Conservation (phyloP, 805 yeast genomes). For the Sugiyamaella lignohabitans region DNA sequence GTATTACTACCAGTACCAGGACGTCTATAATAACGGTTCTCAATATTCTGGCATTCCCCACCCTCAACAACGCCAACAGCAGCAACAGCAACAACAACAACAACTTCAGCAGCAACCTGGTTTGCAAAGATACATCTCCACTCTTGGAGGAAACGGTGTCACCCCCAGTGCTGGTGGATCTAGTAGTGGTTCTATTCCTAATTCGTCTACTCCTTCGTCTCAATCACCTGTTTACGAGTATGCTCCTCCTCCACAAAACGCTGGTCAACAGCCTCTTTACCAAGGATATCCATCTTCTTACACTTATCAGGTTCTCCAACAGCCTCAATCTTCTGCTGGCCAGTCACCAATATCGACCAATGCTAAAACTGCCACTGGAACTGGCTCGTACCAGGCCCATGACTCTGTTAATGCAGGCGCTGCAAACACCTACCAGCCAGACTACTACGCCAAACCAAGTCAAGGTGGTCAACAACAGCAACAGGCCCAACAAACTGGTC, state of each 20-base stretch:
- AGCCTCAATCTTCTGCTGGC: not conserved
- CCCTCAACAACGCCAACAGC: not conserved
- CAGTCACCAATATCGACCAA: too few relatives aligned
- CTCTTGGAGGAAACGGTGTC: too few relatives aligned
- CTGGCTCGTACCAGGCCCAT: not conserved
- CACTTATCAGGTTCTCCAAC: not conserved
- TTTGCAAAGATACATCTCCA: not conserved
- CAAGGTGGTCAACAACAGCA: not conserved
- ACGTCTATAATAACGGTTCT: not conserved
- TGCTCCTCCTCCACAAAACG: not conserved
- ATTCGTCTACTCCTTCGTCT: not conserved
- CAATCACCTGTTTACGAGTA: not conserved
- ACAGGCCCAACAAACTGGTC: not conserved
- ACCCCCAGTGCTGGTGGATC: too few relatives aligned
- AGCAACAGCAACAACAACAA: not conserved
- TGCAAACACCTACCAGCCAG: not conserved
- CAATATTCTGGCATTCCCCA: not conserved
- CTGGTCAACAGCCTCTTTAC: too few relatives aligned
- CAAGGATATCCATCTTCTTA: not conserved
- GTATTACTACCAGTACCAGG: not conserved
- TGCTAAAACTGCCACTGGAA: not conserved
- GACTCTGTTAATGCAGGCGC: not conserved
- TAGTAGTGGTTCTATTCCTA: not conserved
- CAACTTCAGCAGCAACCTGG: not conserved
- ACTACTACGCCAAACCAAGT: not conserved